Evolutionary conservation across 2,329 filamentous ascomycete genomes (phyloP), one percentile per base, ranked within the genome.

Genomic region (Aulographum hederae): DNA sequence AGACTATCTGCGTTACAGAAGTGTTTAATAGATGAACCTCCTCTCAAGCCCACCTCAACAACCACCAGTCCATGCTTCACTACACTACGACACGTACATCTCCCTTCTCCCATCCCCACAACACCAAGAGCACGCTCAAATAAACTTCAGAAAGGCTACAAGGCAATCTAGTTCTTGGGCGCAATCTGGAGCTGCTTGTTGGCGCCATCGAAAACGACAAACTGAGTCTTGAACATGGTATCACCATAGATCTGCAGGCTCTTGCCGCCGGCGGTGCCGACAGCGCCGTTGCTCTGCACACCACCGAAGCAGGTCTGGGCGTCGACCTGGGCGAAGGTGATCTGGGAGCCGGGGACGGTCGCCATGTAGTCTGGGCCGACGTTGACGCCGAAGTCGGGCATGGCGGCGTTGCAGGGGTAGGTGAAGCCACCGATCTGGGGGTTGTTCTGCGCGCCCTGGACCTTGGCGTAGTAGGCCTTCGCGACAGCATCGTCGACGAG

Each of bases 251-350:
- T 72, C 50, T 73, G 67, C 23, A 76, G 49, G 18, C 56, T 52
- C 11, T 56, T 54, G 2, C 61, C 57, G 34, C 44, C 44, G 29
- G 66, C 68, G 19, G 65, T 60, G 54, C 80, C 75, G 13, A 80
- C 53, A n/a, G n/a, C n/a, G n/a, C n/a, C n/a, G n/a, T n/a, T n/a
- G n/a, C n/a, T n/a, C n/a, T n/a, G n/a, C n/a, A n/a, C n/a, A 41
- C 73, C 74, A 37, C 73, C 75, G 41, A 75, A 78, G 57, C 75
- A 80, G 34, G 58, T 67, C 26, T 59, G 58, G 25, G 46, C 26
- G 27, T 55, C 52, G 19, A 53, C 48, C 5, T 46, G 37, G 6
- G 53, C 49, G 30, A 55, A 56, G 5, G 46, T 55, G 38, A 57
- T 45, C 36, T 46, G 57, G 16, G 46, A 45, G 4, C 67, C 69